Percentiles rank a stretch among this genome's conserved stretches.
Conservation (phyloP, 106 monocot species). For the Ottelia alismoides region DNA sequence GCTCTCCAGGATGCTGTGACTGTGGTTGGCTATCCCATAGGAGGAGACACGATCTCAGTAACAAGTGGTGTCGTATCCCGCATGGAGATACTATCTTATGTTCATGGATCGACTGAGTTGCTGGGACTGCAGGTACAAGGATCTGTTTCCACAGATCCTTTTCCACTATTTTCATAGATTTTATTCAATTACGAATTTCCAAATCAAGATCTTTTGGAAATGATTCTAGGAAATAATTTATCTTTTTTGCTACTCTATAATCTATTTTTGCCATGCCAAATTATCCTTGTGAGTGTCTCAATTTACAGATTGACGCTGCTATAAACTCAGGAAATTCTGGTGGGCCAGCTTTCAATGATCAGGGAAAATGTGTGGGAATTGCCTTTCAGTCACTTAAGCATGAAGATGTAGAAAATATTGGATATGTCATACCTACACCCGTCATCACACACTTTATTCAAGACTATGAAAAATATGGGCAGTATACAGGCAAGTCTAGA, state of each 20-base stretch:
- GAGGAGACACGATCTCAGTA: conserved; percentile 98
- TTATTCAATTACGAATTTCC: too few species aligned
- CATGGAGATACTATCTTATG: conserved; percentile 97
- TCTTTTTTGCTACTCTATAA: not conserved
- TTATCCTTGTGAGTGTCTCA: not conserved
- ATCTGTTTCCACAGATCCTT: not conserved
- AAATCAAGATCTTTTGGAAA: too few species aligned
- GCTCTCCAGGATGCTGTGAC: conserved; percentile 99
- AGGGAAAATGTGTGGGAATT: conserved; percentile 96
- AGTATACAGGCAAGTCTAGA: conserved; percentile 99
- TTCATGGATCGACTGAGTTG: conserved; percentile 98
- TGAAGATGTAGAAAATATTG: conserved; percentile 99
- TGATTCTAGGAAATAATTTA: not conserved
- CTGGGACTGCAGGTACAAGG: conserved; percentile 76
- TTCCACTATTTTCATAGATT: too few species aligned
- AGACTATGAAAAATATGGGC: conserved; percentile 90
- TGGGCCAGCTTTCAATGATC: conserved; percentile 97
- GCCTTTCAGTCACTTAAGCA: conserved; percentile 98
- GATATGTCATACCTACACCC: conserved; percentile 97
- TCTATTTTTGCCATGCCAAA: not conserved
- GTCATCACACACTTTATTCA: conserved; percentile 91
- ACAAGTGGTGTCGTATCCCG: conserved; percentile 99
- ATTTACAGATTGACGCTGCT: conserved; percentile 90
- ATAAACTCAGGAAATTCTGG: conserved; percentile 99
- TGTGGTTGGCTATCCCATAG: conserved; percentile 98